These are phyloP conservation scores for Murraya paniculata DNA, from an alignment of 345 rosid species.

Conservation along the genomic window DNA sequence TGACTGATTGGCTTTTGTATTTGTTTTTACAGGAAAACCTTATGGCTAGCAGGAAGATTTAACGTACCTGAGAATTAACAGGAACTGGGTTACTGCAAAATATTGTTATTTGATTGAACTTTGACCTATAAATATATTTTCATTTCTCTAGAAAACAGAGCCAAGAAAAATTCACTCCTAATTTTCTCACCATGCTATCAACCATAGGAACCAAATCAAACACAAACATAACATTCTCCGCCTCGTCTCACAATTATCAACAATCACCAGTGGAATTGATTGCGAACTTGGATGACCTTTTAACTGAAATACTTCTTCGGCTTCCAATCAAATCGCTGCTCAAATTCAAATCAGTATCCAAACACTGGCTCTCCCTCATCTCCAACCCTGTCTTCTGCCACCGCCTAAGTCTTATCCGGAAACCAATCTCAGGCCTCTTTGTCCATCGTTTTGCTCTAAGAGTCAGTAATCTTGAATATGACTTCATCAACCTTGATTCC, in stretches of 20 bases:
- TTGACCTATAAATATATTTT: not conserved
- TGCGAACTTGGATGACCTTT: conserved; percentile 26
- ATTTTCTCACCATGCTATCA: not conserved
- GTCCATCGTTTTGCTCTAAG: too few relatives aligned
- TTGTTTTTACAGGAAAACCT: not conserved
- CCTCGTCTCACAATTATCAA: not conserved
- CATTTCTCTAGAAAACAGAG: not conserved
- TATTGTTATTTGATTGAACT: not conserved
- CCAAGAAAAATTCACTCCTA: not conserved
- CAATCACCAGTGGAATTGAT: conserved; percentile 19
- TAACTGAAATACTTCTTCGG: conserved; percentile 27
- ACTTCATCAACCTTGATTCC: too few relatives aligned
- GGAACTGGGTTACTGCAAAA: not conserved
- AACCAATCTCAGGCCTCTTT: not conserved
- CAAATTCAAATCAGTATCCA: conserved; percentile 34
- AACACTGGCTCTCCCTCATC: conserved; percentile 32
- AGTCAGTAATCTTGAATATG: too few relatives aligned
- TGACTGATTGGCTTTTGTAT: not conserved
- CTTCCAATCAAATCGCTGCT: conserved; percentile 29
- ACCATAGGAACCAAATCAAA: not conserved
- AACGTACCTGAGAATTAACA: not conserved
- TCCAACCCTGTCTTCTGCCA: conserved; percentile 24
- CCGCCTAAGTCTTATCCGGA: not conserved
- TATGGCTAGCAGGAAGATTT: not conserved
- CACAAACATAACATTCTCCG: not conserved